Evolutionary conservation across 129 eudicot species (phyloP).

Genomic region (sunflower (Helianthus annuus)): HanXRQr2.0-SUNRISE NC_035447.2:4669581-4670080

Average conservation of each 20-base stretch:
- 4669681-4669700: background rate
- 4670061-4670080: too few species aligned
- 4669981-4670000: background rate
- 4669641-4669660: background rate
- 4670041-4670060: background rate
- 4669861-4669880: background rate
- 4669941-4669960: background rate
- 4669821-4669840: background rate
- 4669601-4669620: background rate
- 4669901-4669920: background rate
- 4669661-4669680: background rate
- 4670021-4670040: background rate
- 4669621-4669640: background rate
- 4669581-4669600: background rate
- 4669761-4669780: background rate
- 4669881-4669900: background rate
- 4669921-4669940: background rate
- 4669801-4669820: background rate
- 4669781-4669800: background rate
- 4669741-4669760: background rate
- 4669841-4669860: background rate
- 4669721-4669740: background rate
- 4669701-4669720: background rate
- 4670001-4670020: background rate
- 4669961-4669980: background rate